Evolutionary conservation across 2,329 filamentous ascomycete species (phyloP).

Genomic region (Aspergillus pseudoglaucus): DNA sequence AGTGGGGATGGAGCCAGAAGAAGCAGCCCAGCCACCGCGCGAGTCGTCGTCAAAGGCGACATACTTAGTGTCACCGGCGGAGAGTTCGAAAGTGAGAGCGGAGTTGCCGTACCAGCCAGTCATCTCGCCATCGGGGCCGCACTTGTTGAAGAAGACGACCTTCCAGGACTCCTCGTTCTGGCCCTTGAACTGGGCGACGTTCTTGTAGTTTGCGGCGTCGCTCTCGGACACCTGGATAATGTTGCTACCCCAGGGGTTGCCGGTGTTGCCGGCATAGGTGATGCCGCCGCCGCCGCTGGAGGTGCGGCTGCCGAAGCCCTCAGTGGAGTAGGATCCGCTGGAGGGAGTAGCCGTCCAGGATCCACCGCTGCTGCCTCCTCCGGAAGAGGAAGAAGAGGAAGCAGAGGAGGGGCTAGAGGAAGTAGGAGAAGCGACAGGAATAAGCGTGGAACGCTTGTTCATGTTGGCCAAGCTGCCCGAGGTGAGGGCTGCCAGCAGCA

Average conservation of each 20-base stretch:
- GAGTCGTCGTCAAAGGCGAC: constrained; percentile 32
- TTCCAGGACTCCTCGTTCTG: constrained; percentile 26
- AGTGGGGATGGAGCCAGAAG: constrained; percentile 19
- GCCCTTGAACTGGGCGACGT: constrained; percentile 30
- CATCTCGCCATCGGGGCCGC: constrained; percentile 26
- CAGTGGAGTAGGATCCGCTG: constrained; percentile 18
- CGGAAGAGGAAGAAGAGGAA: constrained; percentile 3
- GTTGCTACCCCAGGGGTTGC: constrained; percentile 36
- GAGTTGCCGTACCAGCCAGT: constrained; percentile 31
- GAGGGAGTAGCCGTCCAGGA: constrained; percentile 17
- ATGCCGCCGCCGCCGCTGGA: constrained; percentile 15
- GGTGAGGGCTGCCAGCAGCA: constrained; percentile 27
- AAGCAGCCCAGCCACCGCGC: constrained; percentile 29
- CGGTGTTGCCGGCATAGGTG: constrained; percentile 33
- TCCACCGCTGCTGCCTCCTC: constrained; percentile 3
- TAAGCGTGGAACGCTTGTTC: constrained; percentile 9
- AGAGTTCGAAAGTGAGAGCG: constrained; percentile 26
- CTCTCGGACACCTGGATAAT: constrained; percentile 29
- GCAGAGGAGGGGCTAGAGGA: constrained; percentile 2
- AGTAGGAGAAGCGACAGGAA: constrained; percentile 7
- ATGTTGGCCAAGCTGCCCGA: constrained; percentile 16
- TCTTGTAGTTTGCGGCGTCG: constrained; percentile 28
- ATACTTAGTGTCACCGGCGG: constrained; percentile 29
- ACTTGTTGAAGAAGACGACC: constrained; percentile 38
- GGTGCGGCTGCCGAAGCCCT: constrained; percentile 29